Conservation (phyloP, 176 grass and related monocot genomes). For the Bromus sterilis region DNA sequence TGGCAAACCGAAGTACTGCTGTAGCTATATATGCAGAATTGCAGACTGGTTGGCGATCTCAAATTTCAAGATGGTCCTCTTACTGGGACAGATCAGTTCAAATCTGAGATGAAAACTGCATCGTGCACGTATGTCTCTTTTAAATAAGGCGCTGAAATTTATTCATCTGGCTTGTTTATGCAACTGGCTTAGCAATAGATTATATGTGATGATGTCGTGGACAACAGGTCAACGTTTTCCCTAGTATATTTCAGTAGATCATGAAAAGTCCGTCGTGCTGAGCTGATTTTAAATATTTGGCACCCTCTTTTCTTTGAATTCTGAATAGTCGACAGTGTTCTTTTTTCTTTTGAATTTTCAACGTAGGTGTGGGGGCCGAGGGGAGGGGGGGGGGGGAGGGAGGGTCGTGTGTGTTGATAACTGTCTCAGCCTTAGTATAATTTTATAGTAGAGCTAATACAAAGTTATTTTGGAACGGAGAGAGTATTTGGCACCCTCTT, state of each 20-base stretch:
- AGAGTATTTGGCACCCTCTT: neutral
- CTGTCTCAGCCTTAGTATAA: too few species aligned
- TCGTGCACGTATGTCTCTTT: neutral
- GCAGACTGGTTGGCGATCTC: neutral
- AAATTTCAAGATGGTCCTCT: neutral
- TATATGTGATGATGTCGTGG: neutral
- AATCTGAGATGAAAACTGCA: neutral
- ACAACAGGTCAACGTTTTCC: neutral
- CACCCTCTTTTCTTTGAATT: neutral
- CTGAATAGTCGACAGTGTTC: too few species aligned
- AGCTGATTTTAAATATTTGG: neutral
- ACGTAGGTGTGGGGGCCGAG: too few species aligned
- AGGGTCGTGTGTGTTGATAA: too few species aligned
- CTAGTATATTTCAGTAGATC: neutral
- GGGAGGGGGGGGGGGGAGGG: too few species aligned
- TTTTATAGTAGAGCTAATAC: too few species aligned
- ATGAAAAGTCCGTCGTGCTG: neutral
- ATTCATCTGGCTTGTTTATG: neutral
- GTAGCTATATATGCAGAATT: neutral
- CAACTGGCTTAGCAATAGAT: neutral
- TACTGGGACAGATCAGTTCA: neutral
- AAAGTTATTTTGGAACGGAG: too few species aligned
- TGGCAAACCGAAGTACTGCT: neutral
- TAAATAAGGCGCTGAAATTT: neutral
- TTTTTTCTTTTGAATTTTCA: too few species aligned